phyloP scores from a whole-genome alignment of 2,329 filamentous ascomycete species.

The Aspergillus pseudonomiae region DNA sequence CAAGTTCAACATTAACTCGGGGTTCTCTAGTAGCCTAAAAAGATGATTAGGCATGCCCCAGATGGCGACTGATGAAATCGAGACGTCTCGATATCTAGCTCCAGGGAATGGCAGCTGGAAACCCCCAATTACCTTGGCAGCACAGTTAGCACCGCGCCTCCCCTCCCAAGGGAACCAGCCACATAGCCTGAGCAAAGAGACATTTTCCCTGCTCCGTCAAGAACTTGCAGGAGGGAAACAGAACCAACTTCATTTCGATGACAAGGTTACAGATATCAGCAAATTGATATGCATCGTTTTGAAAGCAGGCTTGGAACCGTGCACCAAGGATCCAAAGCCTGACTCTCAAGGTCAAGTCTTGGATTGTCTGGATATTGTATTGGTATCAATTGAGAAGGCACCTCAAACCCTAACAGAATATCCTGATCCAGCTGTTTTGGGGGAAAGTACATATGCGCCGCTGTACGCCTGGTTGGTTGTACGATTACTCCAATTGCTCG shows the following conservation, averaged over 20 bases:
- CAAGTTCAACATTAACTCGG: not conserved
- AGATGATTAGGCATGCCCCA: constrained; percentile 17
- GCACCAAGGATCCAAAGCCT: constrained; percentile 63
- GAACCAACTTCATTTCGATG: constrained; percentile 55
- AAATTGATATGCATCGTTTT: constrained; percentile 83
- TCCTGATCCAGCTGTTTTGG: constrained; percentile 63
- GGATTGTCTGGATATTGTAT: constrained; percentile 77
- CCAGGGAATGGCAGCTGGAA: constrained; percentile 25
- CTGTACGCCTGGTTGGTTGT: constrained; percentile 59
- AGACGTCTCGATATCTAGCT: constrained; percentile 15
- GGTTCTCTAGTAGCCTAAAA: not conserved
- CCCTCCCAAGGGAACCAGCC: constrained; percentile 65
- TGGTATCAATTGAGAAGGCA: constrained; percentile 73
- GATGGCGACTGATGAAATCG: constrained; percentile 32
- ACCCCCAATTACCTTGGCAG: constrained; percentile 77
- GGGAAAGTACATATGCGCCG: constrained; percentile 49
- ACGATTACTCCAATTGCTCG: constrained; percentile 53
- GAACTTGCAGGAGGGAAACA: constrained; percentile 58
- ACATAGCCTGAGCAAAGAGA: constrained; percentile 68
- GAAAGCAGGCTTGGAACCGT: constrained; percentile 71
- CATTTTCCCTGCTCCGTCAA: constrained; percentile 74
- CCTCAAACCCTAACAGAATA: constrained; percentile 68
- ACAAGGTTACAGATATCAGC: constrained; percentile 76
- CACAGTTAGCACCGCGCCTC: constrained; percentile 82
- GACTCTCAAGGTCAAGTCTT: constrained; percentile 46